Conservation (phyloP, 2,329 filamentous ascomycete genomes). For the Epichloe uncinata region DNA sequence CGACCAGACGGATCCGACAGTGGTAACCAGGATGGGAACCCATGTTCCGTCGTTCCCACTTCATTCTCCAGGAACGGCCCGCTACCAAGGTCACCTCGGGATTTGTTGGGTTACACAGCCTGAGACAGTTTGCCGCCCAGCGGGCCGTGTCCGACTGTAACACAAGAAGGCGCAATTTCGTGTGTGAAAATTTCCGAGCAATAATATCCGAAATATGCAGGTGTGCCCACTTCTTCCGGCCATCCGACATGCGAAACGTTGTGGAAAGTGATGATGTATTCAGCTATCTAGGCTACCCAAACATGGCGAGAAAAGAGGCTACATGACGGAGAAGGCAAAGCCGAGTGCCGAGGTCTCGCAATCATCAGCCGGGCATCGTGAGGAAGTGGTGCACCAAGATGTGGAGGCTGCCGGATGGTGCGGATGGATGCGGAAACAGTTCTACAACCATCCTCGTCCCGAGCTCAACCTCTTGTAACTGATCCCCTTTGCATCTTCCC, state of each 20-base stretch:
- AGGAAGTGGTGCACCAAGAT: too few species aligned
- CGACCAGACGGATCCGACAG: too few species aligned
- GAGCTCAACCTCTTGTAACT: conserved; percentile 19
- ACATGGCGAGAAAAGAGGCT: too few species aligned
- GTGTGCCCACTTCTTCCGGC: too few species aligned
- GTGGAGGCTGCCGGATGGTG: not conserved
- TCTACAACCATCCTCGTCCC: conserved; percentile 14
- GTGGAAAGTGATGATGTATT: too few species aligned
- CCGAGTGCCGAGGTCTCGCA: too few species aligned
- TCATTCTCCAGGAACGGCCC: not conserved
- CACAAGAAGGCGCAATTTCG: not conserved
- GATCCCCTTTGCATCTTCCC: conserved; percentile 1
- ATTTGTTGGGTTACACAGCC: not conserved
- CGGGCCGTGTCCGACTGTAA: not conserved
- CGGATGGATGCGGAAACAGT: not conserved
- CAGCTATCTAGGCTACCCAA: too few species aligned
- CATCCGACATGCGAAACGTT: not conserved
- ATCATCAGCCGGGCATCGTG: too few species aligned
- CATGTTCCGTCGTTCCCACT: not conserved
- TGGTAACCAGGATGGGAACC: too few species aligned
- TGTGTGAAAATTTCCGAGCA: not conserved
- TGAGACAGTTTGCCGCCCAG: not conserved
- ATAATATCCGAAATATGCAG: not conserved
- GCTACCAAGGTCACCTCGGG: not conserved
- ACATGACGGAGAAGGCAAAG: too few species aligned